Base-by-base conservation (phyloP, 2,329 filamentous ascomycete species). In the Sordariomycetes sp. region DNA sequence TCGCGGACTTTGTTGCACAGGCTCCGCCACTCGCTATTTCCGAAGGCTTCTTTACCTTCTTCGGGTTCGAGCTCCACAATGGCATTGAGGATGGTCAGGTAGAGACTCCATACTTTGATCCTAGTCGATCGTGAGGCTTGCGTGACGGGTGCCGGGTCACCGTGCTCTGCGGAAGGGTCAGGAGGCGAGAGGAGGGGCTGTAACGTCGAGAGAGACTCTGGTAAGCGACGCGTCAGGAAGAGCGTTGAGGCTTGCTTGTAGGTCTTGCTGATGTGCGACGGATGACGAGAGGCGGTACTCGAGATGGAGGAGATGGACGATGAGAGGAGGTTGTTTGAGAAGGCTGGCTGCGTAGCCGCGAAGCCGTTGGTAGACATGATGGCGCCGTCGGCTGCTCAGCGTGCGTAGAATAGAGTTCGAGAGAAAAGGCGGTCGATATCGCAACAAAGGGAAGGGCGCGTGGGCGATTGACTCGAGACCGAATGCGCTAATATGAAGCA, bases 91-190 rank as follows among this genome's bases (percentile, higher is more conserved):
- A 95, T 82, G 14, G 88, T 94, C 44, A 96, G 72, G 55, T 96
- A 98, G 49, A 98, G 71, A 57, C 87, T 94, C 92, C 92, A 98
- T 42, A 96, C 82, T 60, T 96, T 98, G 57, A 94, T 82, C 44
- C 88, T 72, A 37, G 86, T 92, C 21, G 80, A 83, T 44, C 82
- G 77, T 27, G 84, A 88, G 34, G 86, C 86, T 42, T 72, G 75
- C 35, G 85, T 81, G 34, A 95, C 78, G 5, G 87, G 86, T 19
- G 86, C 82, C 19, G 74, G 65, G 37, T 77, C 70, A 21, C 62
- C 59, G 55, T 65, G 57, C 32, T 69, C 63, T 15, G 61, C 37
- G 68, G 59, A 20, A 63, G 36, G 27, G 14, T 32, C 61, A 42
- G 63, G 53, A 7, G 79, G 70, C 2, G 73, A 79, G 50, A 98